Base-by-base conservation (phyloP, 306 rosid genomes). In the Begonia loranthoides region DNA sequence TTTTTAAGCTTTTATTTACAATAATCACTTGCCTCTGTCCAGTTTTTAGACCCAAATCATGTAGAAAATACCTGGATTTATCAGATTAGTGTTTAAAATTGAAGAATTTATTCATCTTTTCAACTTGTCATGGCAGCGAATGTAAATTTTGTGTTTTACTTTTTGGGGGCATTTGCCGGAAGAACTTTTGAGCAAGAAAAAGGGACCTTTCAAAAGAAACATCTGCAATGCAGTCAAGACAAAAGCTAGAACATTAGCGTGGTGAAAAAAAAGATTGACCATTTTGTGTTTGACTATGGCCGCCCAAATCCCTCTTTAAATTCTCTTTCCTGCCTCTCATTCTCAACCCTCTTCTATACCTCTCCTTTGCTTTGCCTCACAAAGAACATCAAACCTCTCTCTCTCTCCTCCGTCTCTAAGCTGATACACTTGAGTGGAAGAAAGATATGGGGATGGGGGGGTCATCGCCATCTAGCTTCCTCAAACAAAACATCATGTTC, bases 241-340 rank as follows among this genome's bases (percentile, higher is more conserved):
- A 56, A 56, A 28, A 45, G 53, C 14, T 58, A 34, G 8, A 54
- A 43, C 47, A 43, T 52, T 45, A 41, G 15, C 56, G 15, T 39
- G 41, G 65, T 66, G 70, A 62, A 71, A 66, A 54, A 54, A 33
- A 21, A 28, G 36, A 28, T 28, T 50, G 52, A 58, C 64, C 62
- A 56, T 38, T 55, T 36, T 38, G 38, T 56, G 53, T 63, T 62
- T 66, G 68, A 62, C 79, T 14, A 62, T 67, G 65, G 65, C 66
- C 61, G 57, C 87, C 65, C 64, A 54, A 62, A 66, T 22, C 60
- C 22, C 70, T 58, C 93, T 76, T 75, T 74, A 75, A 71, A 70
- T 70, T 66, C 71, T 66, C 72, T 39, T 64, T 68, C 66, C 73
- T 54, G 21, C 66, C 67, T 51, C 55, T 46, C 53, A 36, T 51